phyloP scores from a whole-genome alignment of 2,329 filamentous ascomycete species.

The Colletotrichum echinochloae region DNA sequence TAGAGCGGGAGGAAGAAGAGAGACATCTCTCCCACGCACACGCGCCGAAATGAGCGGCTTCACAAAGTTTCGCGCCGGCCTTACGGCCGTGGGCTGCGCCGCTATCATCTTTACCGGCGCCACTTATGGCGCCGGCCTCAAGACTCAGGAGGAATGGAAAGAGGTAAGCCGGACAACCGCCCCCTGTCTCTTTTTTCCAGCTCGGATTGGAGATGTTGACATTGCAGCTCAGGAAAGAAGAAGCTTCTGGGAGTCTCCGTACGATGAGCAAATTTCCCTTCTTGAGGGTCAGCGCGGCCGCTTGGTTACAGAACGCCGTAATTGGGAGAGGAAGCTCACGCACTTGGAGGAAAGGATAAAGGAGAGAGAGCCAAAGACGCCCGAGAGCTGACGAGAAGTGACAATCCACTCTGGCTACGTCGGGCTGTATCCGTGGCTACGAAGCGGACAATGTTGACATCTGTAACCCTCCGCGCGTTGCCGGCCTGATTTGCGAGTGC shows the following conservation, averaged over 20 bases:
- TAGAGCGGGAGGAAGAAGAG: not conserved
- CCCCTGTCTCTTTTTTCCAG: not conserved
- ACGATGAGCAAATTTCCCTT: slow-evolving; percentile 58
- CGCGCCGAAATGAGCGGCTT: slow-evolving; percentile 32
- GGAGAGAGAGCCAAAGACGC: slow-evolving; percentile 49
- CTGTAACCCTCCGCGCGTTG: not conserved
- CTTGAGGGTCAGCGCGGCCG: slow-evolving; percentile 57
- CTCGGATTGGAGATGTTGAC: not conserved
- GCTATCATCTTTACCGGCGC: slow-evolving; percentile 61
- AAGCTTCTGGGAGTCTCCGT: slow-evolving; percentile 53
- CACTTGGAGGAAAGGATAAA: slow-evolving; percentile 54
- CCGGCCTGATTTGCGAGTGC: not conserved
- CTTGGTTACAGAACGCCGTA: slow-evolving; percentile 53
- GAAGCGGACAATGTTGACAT: not conserved
- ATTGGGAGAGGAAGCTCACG: slow-evolving; percentile 57
- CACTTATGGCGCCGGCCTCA: slow-evolving; percentile 62
- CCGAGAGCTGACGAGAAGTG: slow-evolving; percentile 13
- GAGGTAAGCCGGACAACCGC: slow-evolving; percentile 49
- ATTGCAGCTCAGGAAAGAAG: slow-evolving; percentile 46
- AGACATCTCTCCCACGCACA: not conserved
- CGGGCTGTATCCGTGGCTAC: not conserved
- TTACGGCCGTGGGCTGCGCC: slow-evolving; percentile 57
- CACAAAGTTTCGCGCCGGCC: slow-evolving; percentile 43
- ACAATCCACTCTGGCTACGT: not conserved
- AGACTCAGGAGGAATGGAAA: slow-evolving; percentile 60